phyloP scores from a whole-genome alignment of 768 basidiomycete genomes.

The Pleurotus platypus region DNA sequence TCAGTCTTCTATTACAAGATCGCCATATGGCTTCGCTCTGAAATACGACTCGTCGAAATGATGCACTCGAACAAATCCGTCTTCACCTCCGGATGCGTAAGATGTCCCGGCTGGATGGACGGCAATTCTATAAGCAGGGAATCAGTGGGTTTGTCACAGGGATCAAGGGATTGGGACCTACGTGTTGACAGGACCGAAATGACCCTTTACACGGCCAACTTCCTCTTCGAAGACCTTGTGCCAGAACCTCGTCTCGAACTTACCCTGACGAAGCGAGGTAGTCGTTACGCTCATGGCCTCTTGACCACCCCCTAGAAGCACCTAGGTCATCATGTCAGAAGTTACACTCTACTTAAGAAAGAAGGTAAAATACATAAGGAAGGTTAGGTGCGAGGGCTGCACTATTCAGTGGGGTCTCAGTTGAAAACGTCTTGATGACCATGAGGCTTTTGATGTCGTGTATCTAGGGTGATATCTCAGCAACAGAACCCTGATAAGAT shows the following conservation, averaged over 20 bases:
- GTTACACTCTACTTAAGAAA: background rate
- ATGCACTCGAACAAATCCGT: slow-evolving; percentile 89
- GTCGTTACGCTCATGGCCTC: slow-evolving; percentile 98
- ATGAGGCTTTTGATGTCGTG: slow-evolving; percentile 86
- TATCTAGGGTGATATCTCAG: slow-evolving; percentile 40
- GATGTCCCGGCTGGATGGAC: slow-evolving; percentile 84
- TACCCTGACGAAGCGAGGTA: slow-evolving; percentile 89
- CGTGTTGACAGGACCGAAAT: slow-evolving; percentile 97
- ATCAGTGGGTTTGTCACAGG: background rate
- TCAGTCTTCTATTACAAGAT: slow-evolving; percentile 65
- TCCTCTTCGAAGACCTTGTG: slow-evolving; percentile 97
- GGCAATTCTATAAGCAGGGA: slow-evolving; percentile 62
- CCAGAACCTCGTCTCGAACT: slow-evolving; percentile 98
- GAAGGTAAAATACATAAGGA: slow-evolving; percentile 64
- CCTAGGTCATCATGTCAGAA: slow-evolving; percentile 33
- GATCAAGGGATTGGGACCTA: slow-evolving; percentile 37
- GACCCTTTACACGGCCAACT: slow-evolving; percentile 94
- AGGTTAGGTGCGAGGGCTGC: slow-evolving; percentile 80
- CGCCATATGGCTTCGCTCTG: slow-evolving; percentile 87
- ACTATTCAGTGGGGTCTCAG: slow-evolving; percentile 94
- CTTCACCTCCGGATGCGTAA: slow-evolving; percentile 95
- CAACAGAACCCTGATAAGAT: background rate
- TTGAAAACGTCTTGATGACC: slow-evolving; percentile 89
- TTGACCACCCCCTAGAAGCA: slow-evolving; percentile 94
- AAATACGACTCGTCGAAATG: slow-evolving; percentile 96